Evolutionary conservation across 768 basidiomycete genomes (phyloP).

Genomic region (Phylloporus rhodoxanthus): DNA sequence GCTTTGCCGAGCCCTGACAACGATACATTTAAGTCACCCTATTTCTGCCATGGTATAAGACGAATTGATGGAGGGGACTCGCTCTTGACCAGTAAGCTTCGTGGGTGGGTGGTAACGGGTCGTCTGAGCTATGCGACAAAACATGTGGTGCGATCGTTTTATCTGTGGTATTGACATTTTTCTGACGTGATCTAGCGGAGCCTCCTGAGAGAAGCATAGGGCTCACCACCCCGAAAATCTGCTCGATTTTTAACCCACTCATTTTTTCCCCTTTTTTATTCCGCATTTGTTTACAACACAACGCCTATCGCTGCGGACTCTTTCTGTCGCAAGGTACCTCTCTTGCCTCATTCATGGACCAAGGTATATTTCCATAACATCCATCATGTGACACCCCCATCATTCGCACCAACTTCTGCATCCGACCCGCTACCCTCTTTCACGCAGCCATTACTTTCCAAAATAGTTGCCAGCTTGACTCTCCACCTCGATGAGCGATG

Average conservation of each 20-base stretch:
- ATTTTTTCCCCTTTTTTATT: not conserved
- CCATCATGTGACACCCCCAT: conserved; percentile 3
- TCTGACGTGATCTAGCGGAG: conserved; percentile 9
- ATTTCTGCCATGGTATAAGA: conserved; percentile 11
- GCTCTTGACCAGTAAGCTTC: not conserved
- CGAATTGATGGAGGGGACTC: conserved; percentile 7
- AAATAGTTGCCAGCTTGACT: not conserved
- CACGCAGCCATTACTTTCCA: not conserved
- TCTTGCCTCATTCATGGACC: conserved; percentile 1
- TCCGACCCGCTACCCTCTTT: conserved; percentile 2
- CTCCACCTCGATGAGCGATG: not conserved
- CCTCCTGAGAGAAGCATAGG: not conserved
- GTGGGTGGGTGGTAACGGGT: conserved; percentile 6
- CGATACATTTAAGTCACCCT: conserved; percentile 11
- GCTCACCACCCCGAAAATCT: not conserved
- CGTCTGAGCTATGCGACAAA: conserved; percentile 9
- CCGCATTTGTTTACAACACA: not conserved
- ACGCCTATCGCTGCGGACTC: not conserved
- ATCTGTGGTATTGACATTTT: conserved; percentile 9
- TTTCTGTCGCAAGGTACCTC: not conserved
- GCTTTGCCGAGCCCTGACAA: conserved; percentile 16
- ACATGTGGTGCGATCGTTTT: conserved; percentile 14
- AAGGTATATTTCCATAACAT: conserved; percentile 1
- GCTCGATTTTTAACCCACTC: not conserved
- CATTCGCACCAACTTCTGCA: conserved; percentile 1